These are phyloP conservation scores for Hygrophila difformis DNA, from an alignment of 257 asterid genomes.

Conservation along the genomic window DNA sequence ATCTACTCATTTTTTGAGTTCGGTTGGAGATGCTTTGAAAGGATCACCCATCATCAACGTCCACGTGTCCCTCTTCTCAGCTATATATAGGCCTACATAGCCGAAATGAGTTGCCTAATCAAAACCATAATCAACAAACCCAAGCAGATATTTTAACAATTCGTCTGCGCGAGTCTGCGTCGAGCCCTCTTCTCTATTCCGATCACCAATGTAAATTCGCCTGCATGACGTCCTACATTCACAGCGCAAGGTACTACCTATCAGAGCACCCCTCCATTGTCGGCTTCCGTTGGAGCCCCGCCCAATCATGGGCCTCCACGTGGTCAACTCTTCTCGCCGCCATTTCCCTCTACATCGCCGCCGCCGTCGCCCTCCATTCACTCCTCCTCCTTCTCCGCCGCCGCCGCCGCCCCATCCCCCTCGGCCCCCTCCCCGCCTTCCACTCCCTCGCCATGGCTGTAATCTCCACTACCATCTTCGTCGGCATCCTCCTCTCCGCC, in stretches of 20 bases:
- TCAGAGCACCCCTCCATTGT: slow-evolving; percentile 64
- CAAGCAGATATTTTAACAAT: too few species aligned
- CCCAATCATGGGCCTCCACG: slow-evolving; percentile 63
- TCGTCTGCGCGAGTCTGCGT: too few species aligned
- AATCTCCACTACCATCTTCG: slow-evolving; percentile 52
- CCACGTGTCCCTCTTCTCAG: too few species aligned
- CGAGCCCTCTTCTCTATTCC: too few species aligned
- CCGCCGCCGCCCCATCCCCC: slow-evolving; percentile 42
- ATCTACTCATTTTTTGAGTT: too few species aligned
- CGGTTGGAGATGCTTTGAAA: too few species aligned
- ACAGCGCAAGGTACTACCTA: slow-evolving; percentile 31
- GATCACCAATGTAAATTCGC: too few species aligned
- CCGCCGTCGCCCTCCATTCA: slow-evolving; percentile 35
- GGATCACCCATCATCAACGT: too few species aligned
- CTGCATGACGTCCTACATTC: slow-evolving; percentile 23
- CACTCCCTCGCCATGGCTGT: slow-evolving; percentile 68
- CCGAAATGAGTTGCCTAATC: too few species aligned
- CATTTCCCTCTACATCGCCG: slow-evolving; percentile 38
- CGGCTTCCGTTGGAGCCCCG: slow-evolving; percentile 64
- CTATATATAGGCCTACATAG: too few species aligned
- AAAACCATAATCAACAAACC: too few species aligned
- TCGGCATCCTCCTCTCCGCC: slow-evolving; percentile 54
- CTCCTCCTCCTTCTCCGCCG: slow-evolving; percentile 33
- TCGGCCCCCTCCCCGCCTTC: slow-evolving; percentile 63
- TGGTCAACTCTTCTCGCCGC: slow-evolving; percentile 59